Evolutionary conservation across 768 basidiomycete genomes (phyloP).

Genomic region (Pleurotus citrinopileatus): DNA sequence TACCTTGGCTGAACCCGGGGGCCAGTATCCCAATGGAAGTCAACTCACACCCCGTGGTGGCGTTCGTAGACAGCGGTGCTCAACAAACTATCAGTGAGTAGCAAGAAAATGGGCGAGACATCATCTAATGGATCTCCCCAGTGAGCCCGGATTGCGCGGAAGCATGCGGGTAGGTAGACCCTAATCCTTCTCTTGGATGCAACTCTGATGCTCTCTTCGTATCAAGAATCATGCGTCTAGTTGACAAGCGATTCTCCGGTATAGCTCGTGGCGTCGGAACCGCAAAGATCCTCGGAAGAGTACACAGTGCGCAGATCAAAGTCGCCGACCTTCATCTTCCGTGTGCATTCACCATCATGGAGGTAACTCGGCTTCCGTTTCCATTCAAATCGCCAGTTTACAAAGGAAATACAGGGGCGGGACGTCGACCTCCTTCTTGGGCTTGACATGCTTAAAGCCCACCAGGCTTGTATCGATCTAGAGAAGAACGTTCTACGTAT

Average conservation of each 20-base stretch:
- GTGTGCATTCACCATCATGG: conserved; percentile 94
- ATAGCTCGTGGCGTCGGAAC: conserved; percentile 94
- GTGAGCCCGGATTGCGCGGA: conserved; percentile 94
- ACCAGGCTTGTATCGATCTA: conserved; percentile 95
- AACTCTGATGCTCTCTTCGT: conserved; percentile 5
- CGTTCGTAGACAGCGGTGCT: conserved; percentile 98
- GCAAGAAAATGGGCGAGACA: not conserved
- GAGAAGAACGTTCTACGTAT: conserved; percentile 89
- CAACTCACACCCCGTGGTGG: conserved; percentile 86
- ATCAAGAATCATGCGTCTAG: conserved; percentile 83
- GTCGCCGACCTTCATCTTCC: conserved; percentile 80
- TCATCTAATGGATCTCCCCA: conserved; percentile 23
- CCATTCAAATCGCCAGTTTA: not conserved
- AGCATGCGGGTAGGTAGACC: conserved; percentile 68
- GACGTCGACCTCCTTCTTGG: conserved; percentile 96
- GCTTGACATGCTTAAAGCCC: conserved; percentile 98
- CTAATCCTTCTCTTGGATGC: not conserved
- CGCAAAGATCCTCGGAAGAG: conserved; percentile 88
- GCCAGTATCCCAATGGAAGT: conserved; percentile 86
- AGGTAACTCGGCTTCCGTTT: conserved; percentile 44
- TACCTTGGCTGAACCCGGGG: not conserved
- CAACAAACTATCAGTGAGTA: conserved; percentile 92
- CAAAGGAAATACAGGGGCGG: conserved; percentile 54
- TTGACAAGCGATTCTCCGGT: conserved; percentile 85
- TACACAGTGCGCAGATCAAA: conserved; percentile 92